phyloP scores from a whole-genome alignment of 2,329 filamentous ascomycete species.

The Penicillium vulpinum region DNA sequence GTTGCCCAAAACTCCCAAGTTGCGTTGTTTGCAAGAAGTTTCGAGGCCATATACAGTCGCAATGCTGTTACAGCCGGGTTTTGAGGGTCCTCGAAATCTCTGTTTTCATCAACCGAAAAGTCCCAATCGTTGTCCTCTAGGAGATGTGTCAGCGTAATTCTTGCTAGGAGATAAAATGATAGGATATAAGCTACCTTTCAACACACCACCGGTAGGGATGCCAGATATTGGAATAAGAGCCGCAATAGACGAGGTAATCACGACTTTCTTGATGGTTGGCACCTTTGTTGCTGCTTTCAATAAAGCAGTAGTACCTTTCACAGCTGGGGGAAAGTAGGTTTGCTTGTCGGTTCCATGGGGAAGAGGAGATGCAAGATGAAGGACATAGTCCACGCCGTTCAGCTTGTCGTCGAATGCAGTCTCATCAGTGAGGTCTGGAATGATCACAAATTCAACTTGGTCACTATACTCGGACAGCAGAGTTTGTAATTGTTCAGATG shows the following conservation, averaged over 20 bases:
- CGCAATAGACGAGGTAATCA: constrained; percentile 25
- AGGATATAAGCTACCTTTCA: constrained; percentile 15
- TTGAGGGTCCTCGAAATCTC: constrained; percentile 12
- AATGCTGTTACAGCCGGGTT: constrained; percentile 16
- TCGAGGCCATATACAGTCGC: constrained; percentile 26
- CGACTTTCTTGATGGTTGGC: constrained; percentile 25
- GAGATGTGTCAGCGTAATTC: neutral
- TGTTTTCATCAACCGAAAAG: constrained; percentile 16
- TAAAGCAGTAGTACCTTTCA: constrained; percentile 21
- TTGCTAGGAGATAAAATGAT: too few species aligned
- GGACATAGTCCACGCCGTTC: constrained; percentile 24
- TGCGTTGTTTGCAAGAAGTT: constrained; percentile 26
- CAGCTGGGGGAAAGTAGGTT: constrained; percentile 23
- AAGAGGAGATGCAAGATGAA: constrained; percentile 30
- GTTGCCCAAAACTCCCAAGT: constrained; percentile 20
- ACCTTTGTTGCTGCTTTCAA: constrained; percentile 20
- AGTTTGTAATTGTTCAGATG: constrained; percentile 12
- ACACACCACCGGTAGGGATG: constrained; percentile 17
- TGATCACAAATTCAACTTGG: constrained; percentile 19
- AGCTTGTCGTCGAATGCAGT: constrained; percentile 17
- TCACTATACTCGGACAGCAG: constrained; percentile 14
- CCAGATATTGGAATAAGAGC: constrained; percentile 20
- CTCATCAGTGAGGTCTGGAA: constrained; percentile 22
- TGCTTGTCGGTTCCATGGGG: constrained; percentile 18
- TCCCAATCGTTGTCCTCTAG: constrained; percentile 28